A percentile compares a stretch with the other conserved stretches of the same genome.
Conservation (phyloP, 306 rosid genomes). For the Lablab purpureus region DNA sequence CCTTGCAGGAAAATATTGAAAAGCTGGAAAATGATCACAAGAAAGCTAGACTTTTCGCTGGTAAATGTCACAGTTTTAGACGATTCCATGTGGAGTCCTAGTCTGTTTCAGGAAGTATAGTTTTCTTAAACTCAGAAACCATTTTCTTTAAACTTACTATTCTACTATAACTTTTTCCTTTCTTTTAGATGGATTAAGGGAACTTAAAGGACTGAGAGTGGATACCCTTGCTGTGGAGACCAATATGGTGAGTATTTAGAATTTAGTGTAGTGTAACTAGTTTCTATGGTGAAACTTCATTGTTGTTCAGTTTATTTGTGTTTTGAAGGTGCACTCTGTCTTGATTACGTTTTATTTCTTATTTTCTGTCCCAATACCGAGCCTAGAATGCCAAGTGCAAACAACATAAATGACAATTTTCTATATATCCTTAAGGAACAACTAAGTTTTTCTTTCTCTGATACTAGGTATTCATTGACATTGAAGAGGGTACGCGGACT, state of each 20-base stretch:
- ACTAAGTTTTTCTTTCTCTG: conserved; percentile 9
- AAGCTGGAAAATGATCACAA: conserved; percentile 84
- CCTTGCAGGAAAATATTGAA: conserved; percentile 69
- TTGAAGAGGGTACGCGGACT: conserved; percentile 60
- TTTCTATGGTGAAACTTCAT: conserved; percentile 6
- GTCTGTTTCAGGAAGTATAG: background rate
- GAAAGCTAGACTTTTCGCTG: conserved; percentile 76
- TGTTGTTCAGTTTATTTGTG: conserved; percentile 12
- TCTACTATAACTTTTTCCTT: background rate
- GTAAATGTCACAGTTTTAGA: conserved; percentile 47
- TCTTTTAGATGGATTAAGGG: conserved; percentile 66
- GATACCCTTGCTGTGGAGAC: conserved; percentile 66
- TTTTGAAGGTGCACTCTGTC: conserved; percentile 17
- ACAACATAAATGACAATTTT: conserved; percentile 5
- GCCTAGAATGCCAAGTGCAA: conserved; percentile 10
- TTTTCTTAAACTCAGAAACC: background rate
- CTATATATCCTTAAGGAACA: conserved; percentile 8
- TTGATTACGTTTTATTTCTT: conserved; percentile 14
- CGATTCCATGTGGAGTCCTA: conserved; percentile 24
- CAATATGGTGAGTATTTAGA: conserved; percentile 76
- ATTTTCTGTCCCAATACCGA: background rate
- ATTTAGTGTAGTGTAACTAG: background rate
- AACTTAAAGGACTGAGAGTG: conserved; percentile 68
- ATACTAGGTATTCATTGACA: conserved; percentile 64
- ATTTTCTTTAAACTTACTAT: conserved; percentile 17